Evolutionary conservation across 495 filamentous ascomycete species (phyloP).

Genomic region (Aspergillus steynii): DNA sequence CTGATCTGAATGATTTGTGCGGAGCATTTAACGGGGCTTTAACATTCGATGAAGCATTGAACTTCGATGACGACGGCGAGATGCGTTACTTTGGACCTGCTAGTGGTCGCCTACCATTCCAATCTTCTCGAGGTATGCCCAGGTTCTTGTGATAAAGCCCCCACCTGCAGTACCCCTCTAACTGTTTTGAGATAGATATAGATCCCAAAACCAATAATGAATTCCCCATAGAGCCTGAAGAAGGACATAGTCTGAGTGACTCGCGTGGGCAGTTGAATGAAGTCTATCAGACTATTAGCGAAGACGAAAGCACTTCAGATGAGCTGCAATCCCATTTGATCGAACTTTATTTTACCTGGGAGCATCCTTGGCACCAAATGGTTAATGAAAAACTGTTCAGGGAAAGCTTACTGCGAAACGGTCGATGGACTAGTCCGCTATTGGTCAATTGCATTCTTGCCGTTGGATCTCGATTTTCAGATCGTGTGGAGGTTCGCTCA

Average conservation of each 20-base stretch:
- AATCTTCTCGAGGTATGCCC: conserved; percentile 12
- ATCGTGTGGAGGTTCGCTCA: conserved; percentile 59
- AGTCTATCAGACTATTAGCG: neutral
- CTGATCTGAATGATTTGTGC: conserved; percentile 23
- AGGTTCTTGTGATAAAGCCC: neutral
- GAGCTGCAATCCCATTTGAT: conserved; percentile 28
- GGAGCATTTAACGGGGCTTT: conserved; percentile 29
- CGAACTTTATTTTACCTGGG: conserved; percentile 75
- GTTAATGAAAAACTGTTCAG: conserved; percentile 74
- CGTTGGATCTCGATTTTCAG: conserved; percentile 72
- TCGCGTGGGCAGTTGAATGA: too few species aligned
- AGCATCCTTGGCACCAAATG: conserved; percentile 71
- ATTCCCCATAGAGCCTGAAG: neutral
- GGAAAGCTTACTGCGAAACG: conserved; percentile 58
- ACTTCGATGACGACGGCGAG: conserved; percentile 34
- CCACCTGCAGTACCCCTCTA: neutral
- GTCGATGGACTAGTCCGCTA: conserved; percentile 67
- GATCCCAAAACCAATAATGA: neutral
- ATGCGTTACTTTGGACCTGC: conserved; percentile 33
- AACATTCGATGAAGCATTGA: conserved; percentile 30
- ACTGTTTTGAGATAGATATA: neutral
- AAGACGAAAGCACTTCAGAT: conserved; percentile 13
- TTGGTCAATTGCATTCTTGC: conserved; percentile 76
- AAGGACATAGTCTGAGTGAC: neutral
- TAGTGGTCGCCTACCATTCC: conserved; percentile 29